Percentiles rank a stretch among this genome's conserved stretches.
These are phyloP conservation scores for Cladobotryum protrusum DNA, from an alignment of 2,329 filamentous ascomycete genomes.

Conservation along the genomic window DNA sequence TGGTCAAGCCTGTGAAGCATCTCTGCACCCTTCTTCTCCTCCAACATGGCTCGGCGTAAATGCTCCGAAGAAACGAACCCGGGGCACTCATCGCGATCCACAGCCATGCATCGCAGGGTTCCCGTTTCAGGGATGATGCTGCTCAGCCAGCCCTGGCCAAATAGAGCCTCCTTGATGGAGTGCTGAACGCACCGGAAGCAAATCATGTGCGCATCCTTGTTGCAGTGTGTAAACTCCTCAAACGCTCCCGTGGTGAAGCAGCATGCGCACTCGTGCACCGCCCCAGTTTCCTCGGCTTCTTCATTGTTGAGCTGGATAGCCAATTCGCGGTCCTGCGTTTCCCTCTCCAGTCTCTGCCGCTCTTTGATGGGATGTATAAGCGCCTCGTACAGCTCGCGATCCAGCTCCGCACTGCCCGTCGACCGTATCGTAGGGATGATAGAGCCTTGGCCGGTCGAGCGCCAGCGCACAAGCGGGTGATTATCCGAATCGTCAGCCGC, in stretches of 20 bases:
- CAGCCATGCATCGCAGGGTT: conserved; percentile 77
- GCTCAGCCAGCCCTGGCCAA: conserved; percentile 85
- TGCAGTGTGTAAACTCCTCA: conserved; percentile 69
- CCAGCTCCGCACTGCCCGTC: conserved; percentile 60
- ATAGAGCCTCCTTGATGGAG: conserved; percentile 79
- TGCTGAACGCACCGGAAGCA: conserved; percentile 79
- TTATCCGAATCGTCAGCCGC: conserved; percentile 48
- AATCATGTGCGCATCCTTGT: conserved; percentile 61
- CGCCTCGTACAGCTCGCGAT: conserved; percentile 54
- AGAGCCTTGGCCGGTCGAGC: conserved; percentile 47
- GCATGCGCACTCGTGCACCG: conserved; percentile 67
- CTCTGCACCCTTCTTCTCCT: conserved; percentile 63
- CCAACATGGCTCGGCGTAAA: conserved; percentile 65
- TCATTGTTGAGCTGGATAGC: conserved; percentile 50
- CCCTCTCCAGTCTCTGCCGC: conserved; percentile 36
- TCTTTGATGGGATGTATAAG: conserved; percentile 49
- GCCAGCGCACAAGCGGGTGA: conserved; percentile 59
- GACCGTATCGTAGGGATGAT: conserved; percentile 56
- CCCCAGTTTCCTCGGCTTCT: conserved; percentile 52
- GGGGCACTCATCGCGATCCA: conserved; percentile 61
- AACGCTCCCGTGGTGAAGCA: conserved; percentile 68
- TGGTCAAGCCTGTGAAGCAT: conserved; percentile 71
- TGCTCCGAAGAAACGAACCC: conserved; percentile 67
- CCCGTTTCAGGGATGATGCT: conserved; percentile 68
- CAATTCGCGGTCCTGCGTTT: conserved; percentile 46